Conservation (phyloP, 495 filamentous ascomycete species). For the Paragyromitra xinjiangensis region DNA sequence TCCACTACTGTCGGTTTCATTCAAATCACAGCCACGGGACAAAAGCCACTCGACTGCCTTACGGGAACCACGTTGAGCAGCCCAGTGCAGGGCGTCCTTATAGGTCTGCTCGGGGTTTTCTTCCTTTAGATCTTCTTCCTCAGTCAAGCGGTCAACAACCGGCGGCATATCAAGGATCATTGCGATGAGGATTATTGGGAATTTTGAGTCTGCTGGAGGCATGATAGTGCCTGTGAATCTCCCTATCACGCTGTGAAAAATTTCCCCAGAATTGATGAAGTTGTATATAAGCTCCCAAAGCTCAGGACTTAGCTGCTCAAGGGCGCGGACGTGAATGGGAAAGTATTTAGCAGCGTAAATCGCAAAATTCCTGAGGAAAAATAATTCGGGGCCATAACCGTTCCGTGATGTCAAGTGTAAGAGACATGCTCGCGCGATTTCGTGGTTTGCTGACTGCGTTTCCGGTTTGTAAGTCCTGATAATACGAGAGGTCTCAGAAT, state of each 20-base stretch:
- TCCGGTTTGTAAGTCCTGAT: background rate
- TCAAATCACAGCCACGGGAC: background rate
- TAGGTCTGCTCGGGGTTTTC: background rate
- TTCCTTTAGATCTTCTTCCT: background rate
- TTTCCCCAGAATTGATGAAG: background rate
- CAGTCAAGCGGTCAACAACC: background rate
- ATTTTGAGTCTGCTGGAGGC: background rate
- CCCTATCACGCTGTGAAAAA: background rate
- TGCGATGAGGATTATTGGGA: background rate
- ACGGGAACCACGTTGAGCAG: background rate
- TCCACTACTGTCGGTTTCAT: background rate
- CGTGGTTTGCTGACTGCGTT: background rate
- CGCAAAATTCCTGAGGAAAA: background rate
- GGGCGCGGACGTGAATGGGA: background rate
- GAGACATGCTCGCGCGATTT: slow-evolving; percentile 2
- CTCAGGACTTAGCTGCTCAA: background rate
- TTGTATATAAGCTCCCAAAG: background rate
- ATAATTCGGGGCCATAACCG: background rate
- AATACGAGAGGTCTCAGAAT: background rate
- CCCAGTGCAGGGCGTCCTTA: background rate
- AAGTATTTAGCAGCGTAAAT: background rate
- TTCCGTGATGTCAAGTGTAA: background rate
- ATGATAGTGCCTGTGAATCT: background rate
- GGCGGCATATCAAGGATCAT: background rate
- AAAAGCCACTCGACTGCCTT: background rate